Evolutionary conservation across 495 filamentous ascomycete genomes (phyloP), one percentile per base, ranked within the genome.

Genomic region (Sphaerosporella brunnea): DNA sequence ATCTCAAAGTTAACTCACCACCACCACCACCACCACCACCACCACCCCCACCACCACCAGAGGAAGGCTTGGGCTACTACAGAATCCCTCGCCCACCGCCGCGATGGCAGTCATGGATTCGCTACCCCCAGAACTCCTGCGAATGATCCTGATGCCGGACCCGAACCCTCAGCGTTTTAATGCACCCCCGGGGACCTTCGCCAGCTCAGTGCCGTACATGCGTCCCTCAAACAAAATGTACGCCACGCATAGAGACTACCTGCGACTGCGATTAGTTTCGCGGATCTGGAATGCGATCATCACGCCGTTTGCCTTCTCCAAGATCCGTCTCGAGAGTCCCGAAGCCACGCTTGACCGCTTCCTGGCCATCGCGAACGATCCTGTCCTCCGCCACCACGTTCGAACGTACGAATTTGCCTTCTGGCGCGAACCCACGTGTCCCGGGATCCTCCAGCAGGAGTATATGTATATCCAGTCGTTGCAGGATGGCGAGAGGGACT

Each of bases 91-190:
- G 5, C 7, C 35, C 35, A 37, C 15, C 35, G 4, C 8, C 35
- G 18, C 16, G 9, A 37, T 37, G 9, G 19, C 40, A 24, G 7
- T 23, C 10, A 43, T 43, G 21, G 40, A 43, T 11, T 43, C 40
- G 13, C 28, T 56, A 9, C 53, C 50, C 24, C 53, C 54, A 2
- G 55, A 53, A 40, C 45, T 53, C 43, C 44, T 53, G 30, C 50
- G 46, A 20, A 42, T 57, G 54, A 50, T 57, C 23, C 45, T 53
- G 13, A 25, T 23, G 1, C 21, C 40, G 26, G 20, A 43, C n/a
- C 20, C 40, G 20, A 26, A 43, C 23, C 40, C 24, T 24, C 7
- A 24, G 2, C 24, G 21, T 26, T 18, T 8, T 11, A 10, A 11
- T 11, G 40, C 11, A 19, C 9, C 21, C 19, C 20, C 40, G 10